Conservation (phyloP, 352 stramenopile species). For the Phytophthora cajani region DNA sequence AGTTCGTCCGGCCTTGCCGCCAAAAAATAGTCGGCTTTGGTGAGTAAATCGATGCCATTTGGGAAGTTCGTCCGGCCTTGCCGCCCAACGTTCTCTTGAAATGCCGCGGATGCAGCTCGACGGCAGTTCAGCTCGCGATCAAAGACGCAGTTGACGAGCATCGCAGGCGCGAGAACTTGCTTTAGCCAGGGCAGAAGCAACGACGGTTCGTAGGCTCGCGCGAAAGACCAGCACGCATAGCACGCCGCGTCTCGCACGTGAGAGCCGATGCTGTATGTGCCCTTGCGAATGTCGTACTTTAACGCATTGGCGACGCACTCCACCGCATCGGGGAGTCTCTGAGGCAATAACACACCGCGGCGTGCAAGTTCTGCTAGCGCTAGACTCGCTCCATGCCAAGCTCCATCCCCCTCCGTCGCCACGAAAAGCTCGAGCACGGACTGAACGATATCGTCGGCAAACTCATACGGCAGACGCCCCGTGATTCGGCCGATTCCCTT, state of each 20-base stretch:
- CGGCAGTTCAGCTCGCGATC: conserved; percentile 98
- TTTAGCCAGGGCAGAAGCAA: conserved; percentile 92
- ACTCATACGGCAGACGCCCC: conserved; percentile 92
- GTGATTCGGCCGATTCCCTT: conserved; percentile 98
- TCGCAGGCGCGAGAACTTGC: conserved; percentile 87
- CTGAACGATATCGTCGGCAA: conserved; percentile 97
- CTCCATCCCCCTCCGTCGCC: conserved; percentile 91
- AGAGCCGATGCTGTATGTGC: conserved; percentile 94
- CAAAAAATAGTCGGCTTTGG: conserved; percentile 98
- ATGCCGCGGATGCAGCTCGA: conserved; percentile 97
- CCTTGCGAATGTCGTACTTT: conserved; percentile 96
- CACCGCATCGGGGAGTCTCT: conserved; percentile 91
- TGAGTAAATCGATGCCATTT: conserved; percentile 97
- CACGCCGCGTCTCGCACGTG: conserved; percentile 98
- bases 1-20: conserved; percentile 91
- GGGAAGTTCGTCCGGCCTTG: conserved; percentile 94
- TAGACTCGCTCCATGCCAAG: conserved; percentile 98
- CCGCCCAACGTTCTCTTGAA: conserved; percentile 95
- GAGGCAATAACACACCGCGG: conserved; percentile 95
- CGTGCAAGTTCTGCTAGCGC: conserved; percentile 96
- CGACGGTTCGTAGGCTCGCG: conserved; percentile 92
- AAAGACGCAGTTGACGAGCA: conserved; percentile 97
- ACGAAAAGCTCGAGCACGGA: conserved; percentile 95
- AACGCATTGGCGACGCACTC: conserved; percentile 92
- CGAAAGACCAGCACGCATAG: conserved; percentile 98